Evolutionary conservation across 345 rosid species (phyloP).

Genomic region (Physaria fendleri): DNA sequence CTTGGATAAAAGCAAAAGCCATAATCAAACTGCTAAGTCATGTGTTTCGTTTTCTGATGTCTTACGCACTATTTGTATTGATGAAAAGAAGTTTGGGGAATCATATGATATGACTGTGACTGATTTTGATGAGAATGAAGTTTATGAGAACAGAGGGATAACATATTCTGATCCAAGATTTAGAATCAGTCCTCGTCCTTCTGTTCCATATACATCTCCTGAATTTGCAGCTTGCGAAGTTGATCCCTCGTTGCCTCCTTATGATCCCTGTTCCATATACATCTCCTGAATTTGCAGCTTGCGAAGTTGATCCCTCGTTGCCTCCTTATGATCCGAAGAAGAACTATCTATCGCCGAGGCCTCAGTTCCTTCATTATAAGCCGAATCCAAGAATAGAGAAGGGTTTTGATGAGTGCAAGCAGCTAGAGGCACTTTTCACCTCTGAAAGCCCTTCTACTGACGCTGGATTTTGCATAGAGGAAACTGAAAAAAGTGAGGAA

Average conservation of each 20-base stretch:
- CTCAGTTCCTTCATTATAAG: slow-evolving; percentile 53
- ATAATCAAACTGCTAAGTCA: slow-evolving; percentile 30
- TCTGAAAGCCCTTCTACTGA: slow-evolving; percentile 43
- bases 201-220: slow-evolving; percentile 30
- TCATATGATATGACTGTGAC: slow-evolving; percentile 35
- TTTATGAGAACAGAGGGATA: slow-evolving; percentile 28
- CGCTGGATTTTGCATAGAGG: slow-evolving; percentile 40
- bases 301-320: slow-evolving; percentile 52
- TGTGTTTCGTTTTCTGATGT: slow-evolving; percentile 42
- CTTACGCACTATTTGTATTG: slow-evolving; percentile 33
- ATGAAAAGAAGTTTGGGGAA: not conserved
- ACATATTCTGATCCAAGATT: slow-evolving; percentile 45
- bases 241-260: slow-evolving; percentile 44
- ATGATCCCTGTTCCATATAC: slow-evolving; percentile 27
- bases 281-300: slow-evolving; percentile 41
- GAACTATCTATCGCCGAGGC: slow-evolving; percentile 62
- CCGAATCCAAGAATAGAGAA: slow-evolving; percentile 53
- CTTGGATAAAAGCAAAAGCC: slow-evolving; percentile 30
- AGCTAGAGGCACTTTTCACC: slow-evolving; percentile 45
- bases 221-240: slow-evolving; percentile 54
- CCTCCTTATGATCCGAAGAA: slow-evolving; percentile 56
- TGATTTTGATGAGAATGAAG: slow-evolving; percentile 23
- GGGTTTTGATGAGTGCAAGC: slow-evolving; percentile 33
- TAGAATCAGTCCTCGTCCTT: slow-evolving; percentile 34
- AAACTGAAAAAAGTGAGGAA: slow-evolving; percentile 40